Base-by-base conservation (phyloP, 371 early-diverging fungal species). In the Mortierella sp. region DNA sequence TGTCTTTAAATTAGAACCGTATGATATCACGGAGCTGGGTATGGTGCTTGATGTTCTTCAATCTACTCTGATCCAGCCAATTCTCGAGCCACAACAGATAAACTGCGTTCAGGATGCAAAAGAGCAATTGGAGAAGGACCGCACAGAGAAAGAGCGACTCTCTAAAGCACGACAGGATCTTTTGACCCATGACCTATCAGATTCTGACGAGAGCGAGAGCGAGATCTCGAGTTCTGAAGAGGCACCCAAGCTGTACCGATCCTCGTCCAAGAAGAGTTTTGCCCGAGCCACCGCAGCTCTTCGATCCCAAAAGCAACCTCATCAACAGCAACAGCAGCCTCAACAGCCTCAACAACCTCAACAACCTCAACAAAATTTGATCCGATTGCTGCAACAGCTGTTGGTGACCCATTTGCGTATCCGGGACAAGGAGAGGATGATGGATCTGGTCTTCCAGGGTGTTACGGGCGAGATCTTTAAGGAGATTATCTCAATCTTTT, bases 401-500 rank as follows among this genome's bases (percentile, higher is more conserved):
- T 89, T 91, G 88, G 82, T 90, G 31, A 78, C 92, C 3, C 89
- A 92, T 63, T 82, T 92, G 34, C 84, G 89, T 9, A 90, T 90
- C 72, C 91, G 92, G 8, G 93, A 93, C 55, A 91, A 92, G 75
- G 93, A 93, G 48, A 74, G 88, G 11, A 78, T 93, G 77, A 92
- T 91, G 84, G 76, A 88, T 2, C 84, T 94, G 24, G 85, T 93
- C 73, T 93, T 91, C 84, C 91, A 94, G 79, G 94, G 94, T 10
- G 89, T 91, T 10, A 93, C 94, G 1, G 92, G 93, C 10, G 93
- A 93, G 75, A 82, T 94, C 11, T 87, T 93, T 70, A 92, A 91
- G 70, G 94, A 94, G 45, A 72, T 93, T 11, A 90, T 94, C 71
- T 88, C 93, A 13, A 92, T 93, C 57, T 93, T 94, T 76, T 94